Percentiles rank a stretch among this genome's conserved stretches.
phyloP scores from a whole-genome alignment of 1,284 basidiomycete species.

The Gomphus sp. region DNA sequence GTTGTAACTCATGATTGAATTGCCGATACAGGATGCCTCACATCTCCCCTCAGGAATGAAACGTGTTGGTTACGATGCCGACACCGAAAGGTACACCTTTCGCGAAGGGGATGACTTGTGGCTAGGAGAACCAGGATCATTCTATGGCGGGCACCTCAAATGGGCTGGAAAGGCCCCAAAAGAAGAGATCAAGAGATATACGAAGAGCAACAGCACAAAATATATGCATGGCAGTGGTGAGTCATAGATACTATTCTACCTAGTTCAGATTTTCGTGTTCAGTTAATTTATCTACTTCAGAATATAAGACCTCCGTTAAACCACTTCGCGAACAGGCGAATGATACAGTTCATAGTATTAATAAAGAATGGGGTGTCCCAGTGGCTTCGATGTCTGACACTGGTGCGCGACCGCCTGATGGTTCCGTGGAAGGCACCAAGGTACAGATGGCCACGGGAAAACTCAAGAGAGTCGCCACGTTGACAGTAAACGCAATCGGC shows the following conservation, averaged over 20 bases:
- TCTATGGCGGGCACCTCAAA: constrained; percentile 1
- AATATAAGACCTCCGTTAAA: not conserved
- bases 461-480: not conserved
- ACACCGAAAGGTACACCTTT: constrained; percentile 41
- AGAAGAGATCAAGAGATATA: not conserved
- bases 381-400: constrained; percentile 5
- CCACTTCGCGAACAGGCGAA: not conserved
- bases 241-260: not conserved
- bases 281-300: not conserved
- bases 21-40: constrained; percentile 30
- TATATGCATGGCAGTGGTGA: not conserved
- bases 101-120: constrained; percentile 11
- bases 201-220: not conserved
- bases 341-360: not conserved
- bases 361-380: constrained; percentile 4
- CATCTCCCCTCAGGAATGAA: constrained; percentile 45
- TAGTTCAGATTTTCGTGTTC: not conserved
- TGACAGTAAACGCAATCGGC: not conserved
- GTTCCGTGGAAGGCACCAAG: not conserved
- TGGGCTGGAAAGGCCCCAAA: constrained; percentile 2
- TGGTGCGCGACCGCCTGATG: constrained; percentile 8
- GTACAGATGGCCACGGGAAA: not conserved
- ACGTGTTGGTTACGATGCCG: constrained; percentile 44
- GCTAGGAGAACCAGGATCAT: constrained; percentile 6
- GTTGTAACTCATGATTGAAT: too few relatives aligned